Percentiles rank a stretch among this genome's conserved stretches.
phyloP scores from a whole-genome alignment of 2,329 filamentous ascomycete species.

The Neonectria magnoliae region DNA sequence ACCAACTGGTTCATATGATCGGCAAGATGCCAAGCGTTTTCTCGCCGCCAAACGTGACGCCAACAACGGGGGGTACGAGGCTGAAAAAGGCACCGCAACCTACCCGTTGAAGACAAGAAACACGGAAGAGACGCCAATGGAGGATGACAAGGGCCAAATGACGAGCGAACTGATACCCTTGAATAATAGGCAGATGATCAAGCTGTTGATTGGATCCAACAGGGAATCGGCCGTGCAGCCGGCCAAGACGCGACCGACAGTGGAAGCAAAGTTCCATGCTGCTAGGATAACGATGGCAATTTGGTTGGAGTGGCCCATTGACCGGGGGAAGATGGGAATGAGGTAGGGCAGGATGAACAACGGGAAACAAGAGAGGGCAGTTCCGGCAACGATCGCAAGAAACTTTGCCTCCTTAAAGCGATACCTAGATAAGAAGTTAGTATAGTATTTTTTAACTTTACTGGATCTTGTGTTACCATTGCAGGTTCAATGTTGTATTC shows the following conservation, averaged over 20 bases:
- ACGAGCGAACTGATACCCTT: slow-evolving; percentile 42
- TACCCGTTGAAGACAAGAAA: slow-evolving; percentile 41
- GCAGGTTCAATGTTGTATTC: slow-evolving; percentile 29
- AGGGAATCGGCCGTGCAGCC: slow-evolving; percentile 41
- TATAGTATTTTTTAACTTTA: accelerated
- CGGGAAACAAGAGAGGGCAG: slow-evolving; percentile 41
- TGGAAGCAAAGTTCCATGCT: slow-evolving; percentile 45
- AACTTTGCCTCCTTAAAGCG: slow-evolving; percentile 42
- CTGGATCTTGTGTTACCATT: slow-evolving; percentile 32
- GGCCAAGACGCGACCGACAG: slow-evolving; percentile 38
- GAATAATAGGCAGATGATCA: slow-evolving; percentile 39
- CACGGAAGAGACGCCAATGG: slow-evolving; percentile 35
- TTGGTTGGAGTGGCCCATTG: slow-evolving; percentile 40
- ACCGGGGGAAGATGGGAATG: slow-evolving; percentile 39
- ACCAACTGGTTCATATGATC: slow-evolving; percentile 45
- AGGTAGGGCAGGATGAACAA: slow-evolving; percentile 42
- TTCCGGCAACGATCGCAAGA: slow-evolving; percentile 35
- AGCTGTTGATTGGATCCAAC: slow-evolving; percentile 43
- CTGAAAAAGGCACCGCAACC: slow-evolving; percentile 47
- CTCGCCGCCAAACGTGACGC: slow-evolving; percentile 38
- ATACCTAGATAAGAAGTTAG: slow-evolving; percentile 30
- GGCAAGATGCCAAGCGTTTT: slow-evolving; percentile 39
- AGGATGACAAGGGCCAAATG: slow-evolving; percentile 42
- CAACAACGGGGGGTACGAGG: slow-evolving; percentile 41
- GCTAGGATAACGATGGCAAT: slow-evolving; percentile 37